Evolutionary conservation across 2,329 filamentous ascomycete genomes (phyloP).

Genomic region (Aspergillus niger): DNA sequence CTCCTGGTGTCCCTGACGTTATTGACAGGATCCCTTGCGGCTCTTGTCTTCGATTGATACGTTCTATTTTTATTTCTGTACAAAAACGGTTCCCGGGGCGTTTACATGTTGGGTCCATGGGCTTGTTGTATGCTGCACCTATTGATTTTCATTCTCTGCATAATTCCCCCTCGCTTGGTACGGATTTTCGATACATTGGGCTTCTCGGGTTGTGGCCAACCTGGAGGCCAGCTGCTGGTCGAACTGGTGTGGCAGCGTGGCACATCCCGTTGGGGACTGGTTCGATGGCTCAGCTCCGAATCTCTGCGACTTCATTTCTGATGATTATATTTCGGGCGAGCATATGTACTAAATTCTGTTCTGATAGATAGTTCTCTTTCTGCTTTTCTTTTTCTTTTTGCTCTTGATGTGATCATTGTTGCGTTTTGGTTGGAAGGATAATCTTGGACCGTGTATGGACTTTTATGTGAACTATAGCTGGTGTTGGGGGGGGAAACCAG

Average conservation of each 20-base stretch:
- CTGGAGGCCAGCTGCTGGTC: constrained; percentile 16
- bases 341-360: constrained; percentile 15
- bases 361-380: constrained; percentile 19
- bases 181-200: neutral
- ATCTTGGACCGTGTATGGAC: neutral
- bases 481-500: constrained; percentile 19
- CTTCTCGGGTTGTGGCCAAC: too few relatives aligned
- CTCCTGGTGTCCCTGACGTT: neutral
- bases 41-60: constrained; percentile 11
- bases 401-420: too few relatives aligned
- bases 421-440: neutral
- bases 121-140: constrained; percentile 14
- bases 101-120: constrained; percentile 25
- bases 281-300: constrained; percentile 7
- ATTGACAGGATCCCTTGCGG: neutral
- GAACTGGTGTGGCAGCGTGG: neutral
- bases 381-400: constrained; percentile 13
- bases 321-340: constrained; percentile 16
- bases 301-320: constrained; percentile 17
- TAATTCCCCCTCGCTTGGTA: constrained; percentile 12
- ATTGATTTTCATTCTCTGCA: constrained; percentile 13
- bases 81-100: constrained; percentile 28
- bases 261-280: neutral
- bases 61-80: constrained; percentile 27
- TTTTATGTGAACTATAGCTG: constrained; percentile 17